These are phyloP conservation scores for Vigna trinervia DNA, from an alignment of 306 rosid genomes.

Conservation along the genomic window DNA sequence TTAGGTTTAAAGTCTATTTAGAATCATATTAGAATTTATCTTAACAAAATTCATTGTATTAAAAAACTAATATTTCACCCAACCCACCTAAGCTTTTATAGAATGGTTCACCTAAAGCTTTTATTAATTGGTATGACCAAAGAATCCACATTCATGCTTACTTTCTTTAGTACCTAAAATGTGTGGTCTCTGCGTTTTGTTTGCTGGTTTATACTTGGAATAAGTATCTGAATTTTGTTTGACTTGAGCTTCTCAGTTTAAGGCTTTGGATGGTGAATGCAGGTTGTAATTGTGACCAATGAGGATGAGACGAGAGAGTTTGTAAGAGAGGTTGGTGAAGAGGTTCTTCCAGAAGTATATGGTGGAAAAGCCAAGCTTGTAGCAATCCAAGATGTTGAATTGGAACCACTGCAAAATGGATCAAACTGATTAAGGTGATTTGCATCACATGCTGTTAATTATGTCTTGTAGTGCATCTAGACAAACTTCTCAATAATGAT, in stretches of 20 bases:
- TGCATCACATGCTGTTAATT: neutral
- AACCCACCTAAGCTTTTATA: neutral
- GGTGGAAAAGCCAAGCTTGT: conserved; percentile 80
- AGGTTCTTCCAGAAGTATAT: conserved; percentile 74
- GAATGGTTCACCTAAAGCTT: neutral
- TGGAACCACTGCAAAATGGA: conserved; percentile 55
- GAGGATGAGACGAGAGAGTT: conserved; percentile 68
- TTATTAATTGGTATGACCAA: neutral
- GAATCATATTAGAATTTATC: too few species aligned
- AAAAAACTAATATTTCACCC: too few species aligned
- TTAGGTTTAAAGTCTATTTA: too few species aligned
- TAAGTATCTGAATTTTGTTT: conserved; percentile 2
- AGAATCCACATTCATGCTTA: neutral
- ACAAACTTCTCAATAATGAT: too few species aligned
- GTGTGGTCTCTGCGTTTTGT: neutral
- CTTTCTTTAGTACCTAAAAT: neutral
- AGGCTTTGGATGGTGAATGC: conserved; percentile 46
- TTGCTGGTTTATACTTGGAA: conserved; percentile 1
- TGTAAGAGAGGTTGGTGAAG: conserved; percentile 77
- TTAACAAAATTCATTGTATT: too few species aligned
- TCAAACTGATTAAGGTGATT: conserved; percentile 26
- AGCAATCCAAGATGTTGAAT: conserved; percentile 67
- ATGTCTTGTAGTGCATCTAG: neutral
- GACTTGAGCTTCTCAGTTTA: neutral
- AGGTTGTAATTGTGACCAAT: conserved; percentile 76